Base-by-base conservation (phyloP, 169 alveolate genomes). In the Eimeria maxima region DNA sequence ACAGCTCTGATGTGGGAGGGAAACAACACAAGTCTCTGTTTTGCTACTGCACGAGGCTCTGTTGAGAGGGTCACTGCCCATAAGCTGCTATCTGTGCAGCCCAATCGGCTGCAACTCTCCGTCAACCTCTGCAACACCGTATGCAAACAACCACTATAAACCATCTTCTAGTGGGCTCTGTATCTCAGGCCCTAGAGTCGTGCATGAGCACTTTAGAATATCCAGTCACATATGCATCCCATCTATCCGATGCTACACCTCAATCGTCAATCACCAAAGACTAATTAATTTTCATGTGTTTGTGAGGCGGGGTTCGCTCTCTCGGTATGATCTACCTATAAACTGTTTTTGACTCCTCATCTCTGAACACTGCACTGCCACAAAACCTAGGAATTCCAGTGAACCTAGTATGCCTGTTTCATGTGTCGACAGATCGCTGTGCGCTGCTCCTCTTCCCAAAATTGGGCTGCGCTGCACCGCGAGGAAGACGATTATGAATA, bases 11-110 rank as follows among this genome's bases (percentile, higher is more conserved):
- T 47, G 57, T 76, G 87, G 87, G 87, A 76, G 38, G 47, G 57
- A 76, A 22, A 76, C 4, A 27, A 47, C 4, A 20, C 22, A 33
- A 29, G 57, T 11, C 87, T 76, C 18, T 76, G 87, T 47, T n/a
- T 76, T 33, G 87, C 57, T 20, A 76, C 87, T 76, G 87, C 87
- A 20, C 10, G 87, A n/a, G 87, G 87, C 57, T 76, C 87, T 47
- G 57, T 76, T 38, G 87, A 76, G 45, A n/a, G 57, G 27, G 16
- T 76, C 29, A 22, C 57, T 42, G 87, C 24, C 27, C 45, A 33
- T 42, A 47, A 42, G 4, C 47, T 33, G 57, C 47, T 22, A 55
- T 47, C 38, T 33, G n/a, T 20, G 55, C 57, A 67, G 14, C 63
- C 47, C 42, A 27, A 33, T 22, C 7, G 87, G 29, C 11, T 42